A percentile compares a stretch with the other conserved stretches of the same genome.
Conservation (phyloP, 441 rosid genomes). For the Pelargonium cotyledonis region DNA sequence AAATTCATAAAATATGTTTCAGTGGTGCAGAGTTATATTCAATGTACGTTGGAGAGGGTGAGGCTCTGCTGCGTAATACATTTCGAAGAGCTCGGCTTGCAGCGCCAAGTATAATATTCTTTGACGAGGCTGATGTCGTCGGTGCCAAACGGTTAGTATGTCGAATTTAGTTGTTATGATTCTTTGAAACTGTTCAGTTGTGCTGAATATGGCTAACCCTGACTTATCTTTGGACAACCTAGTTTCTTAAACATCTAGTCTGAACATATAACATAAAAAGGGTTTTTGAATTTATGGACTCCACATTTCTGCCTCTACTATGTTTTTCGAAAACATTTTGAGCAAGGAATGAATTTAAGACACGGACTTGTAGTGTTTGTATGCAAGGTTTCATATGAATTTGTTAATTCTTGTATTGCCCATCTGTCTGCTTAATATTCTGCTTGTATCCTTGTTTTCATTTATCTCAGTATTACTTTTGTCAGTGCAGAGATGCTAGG, state of each 20-base stretch:
- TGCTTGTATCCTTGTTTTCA: too few species aligned
- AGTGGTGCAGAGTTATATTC: constrained; percentile 94
- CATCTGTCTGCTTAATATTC: too few species aligned
- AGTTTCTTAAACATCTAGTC: neutral
- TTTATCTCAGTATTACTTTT: too few species aligned
- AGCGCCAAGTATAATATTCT: constrained; percentile 88
- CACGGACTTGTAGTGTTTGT: too few species aligned
- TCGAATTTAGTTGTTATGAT: constrained; percentile 3
- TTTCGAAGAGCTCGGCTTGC: constrained; percentile 89
- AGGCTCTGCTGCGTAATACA: constrained; percentile 77
- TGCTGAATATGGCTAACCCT: neutral
- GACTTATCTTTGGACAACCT: neutral
- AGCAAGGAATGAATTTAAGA: too few species aligned
- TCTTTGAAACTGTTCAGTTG: neutral
- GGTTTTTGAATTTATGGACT: neutral
- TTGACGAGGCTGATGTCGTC: constrained; percentile 87
- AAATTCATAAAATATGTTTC: constrained; percentile 22
- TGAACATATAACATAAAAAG: neutral
- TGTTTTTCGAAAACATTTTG: too few species aligned
- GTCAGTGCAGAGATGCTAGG: too few species aligned
- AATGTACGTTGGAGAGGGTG: constrained; percentile 98
- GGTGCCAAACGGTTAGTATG: constrained; percentile 65
- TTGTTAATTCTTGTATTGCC: too few species aligned
- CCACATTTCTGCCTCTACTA: neutral
- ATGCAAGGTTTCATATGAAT: too few species aligned